Evolutionary conservation across 192 early-diverging fungal species (phyloP), one percentile per base, ranked within the genome.

Genomic region (Phlyctochytrium arcticum): DNA sequence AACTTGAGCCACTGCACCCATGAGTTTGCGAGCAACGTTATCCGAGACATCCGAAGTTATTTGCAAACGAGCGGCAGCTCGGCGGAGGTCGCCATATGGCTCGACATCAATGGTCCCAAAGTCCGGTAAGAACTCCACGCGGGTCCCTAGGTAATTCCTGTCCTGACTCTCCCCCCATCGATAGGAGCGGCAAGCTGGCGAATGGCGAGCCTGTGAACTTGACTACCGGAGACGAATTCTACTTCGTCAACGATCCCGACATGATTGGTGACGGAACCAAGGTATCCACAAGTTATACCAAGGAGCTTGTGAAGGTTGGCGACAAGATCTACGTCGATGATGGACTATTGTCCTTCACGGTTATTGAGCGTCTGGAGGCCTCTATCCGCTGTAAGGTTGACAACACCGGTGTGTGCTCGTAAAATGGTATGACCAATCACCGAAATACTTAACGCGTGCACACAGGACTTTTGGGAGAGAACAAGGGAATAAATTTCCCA

Each of bases 321-420:
- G 83, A 85, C 69, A 73, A 78, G 57, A 72, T 85, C 26, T 80
- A 57, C 62, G 86, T 98, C 35, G 96, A 98, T 68, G 96, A 98
- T 73, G 96, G 96, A 42, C 88, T 94, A 51, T 81, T 98, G 67
- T 91, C 91, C 62, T 98, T 98, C 67, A 87, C 90, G 60, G 96
- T 98, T 12, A 76, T 94, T 30, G 88, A 89, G 68, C 71, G 81
- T 31, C 36, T 77, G 37, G 72, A 75, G 33, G 54, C 76, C 33
- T 75, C 76, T 5, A 79, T 83, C 53, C 50, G 72, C 35, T 70
- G 65, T 47, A 55, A 44, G 30, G 78, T 79, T 15, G 72, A 79
- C 58, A 80, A 83, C 67, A 67, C 61, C 46, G 81, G 78, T 73
- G 37, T 26, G 70, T 54, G 1, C 34, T 36, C 39, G 17, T 34